phyloP scores from a whole-genome alignment of 2,329 filamentous ascomycete genomes.

The Coniochaeta sp. region DNA sequence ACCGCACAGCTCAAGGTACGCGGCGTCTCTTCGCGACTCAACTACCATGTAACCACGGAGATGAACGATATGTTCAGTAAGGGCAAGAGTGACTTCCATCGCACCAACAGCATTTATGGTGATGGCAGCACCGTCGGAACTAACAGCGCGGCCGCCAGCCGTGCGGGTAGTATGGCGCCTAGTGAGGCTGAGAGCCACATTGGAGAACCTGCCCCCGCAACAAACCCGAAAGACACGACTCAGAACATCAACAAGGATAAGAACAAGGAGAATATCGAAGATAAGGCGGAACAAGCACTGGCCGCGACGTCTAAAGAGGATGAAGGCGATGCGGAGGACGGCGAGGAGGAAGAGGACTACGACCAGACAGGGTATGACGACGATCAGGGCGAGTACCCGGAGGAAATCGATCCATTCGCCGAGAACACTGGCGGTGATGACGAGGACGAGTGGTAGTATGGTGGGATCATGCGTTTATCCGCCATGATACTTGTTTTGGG shows the following conservation, averaged over 20 bases:
- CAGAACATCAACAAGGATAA: slow-evolving; percentile 2
- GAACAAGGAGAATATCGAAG: slow-evolving; percentile 4
- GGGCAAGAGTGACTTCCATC: slow-evolving; percentile 29
- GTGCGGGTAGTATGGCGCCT: slow-evolving; percentile 21
- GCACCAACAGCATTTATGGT: slow-evolving; percentile 40
- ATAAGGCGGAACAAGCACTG: not conserved
- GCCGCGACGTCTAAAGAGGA: not conserved
- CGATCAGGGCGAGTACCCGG: not conserved
- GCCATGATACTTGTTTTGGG: not conserved
- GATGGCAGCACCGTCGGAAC: slow-evolving; percentile 29
- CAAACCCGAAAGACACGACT: not conserved
- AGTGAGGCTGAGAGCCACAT: not conserved
- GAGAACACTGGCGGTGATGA: not conserved
- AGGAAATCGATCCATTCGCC: slow-evolving; percentile 1
- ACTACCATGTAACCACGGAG: slow-evolving; percentile 48
- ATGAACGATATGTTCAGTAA: slow-evolving; percentile 38
- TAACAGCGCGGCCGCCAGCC: slow-evolving; percentile 23
- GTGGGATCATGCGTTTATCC: not conserved
- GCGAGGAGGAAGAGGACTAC: slow-evolving; percentile 6
- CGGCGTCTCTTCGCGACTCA: slow-evolving; percentile 66
- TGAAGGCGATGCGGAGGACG: not conserved
- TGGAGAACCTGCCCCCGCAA: not conserved
- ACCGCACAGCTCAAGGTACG: slow-evolving; percentile 60
- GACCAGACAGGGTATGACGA: not conserved
- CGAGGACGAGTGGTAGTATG: not conserved